These are phyloP conservation scores for Chimonanthus salicifolius DNA, from an alignment of 164 flowering plant genomes.

Conservation along the genomic window DNA sequence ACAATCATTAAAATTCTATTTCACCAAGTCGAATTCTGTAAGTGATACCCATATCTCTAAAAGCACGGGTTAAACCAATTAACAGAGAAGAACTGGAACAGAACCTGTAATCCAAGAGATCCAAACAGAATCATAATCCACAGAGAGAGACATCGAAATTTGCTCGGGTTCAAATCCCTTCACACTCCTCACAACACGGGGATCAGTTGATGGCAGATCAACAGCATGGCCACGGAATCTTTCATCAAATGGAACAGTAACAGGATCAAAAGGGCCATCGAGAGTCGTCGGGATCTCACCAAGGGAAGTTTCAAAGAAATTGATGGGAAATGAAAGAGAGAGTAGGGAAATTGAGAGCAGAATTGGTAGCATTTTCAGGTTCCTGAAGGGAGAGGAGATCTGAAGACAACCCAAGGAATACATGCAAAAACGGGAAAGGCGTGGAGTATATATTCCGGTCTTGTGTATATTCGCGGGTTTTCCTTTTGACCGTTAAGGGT, in stretches of 20 bases:
- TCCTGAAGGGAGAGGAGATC: not conserved
- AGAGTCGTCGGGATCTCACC: slow-evolving; percentile 54
- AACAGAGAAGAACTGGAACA: not conserved
- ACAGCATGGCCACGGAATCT: slow-evolving; percentile 54
- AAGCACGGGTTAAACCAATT: not conserved
- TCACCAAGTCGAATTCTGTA: not conserved
- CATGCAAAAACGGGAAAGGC: not conserved
- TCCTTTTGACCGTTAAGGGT: not conserved
- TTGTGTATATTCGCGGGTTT: not conserved
- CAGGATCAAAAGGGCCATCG: slow-evolving; percentile 69
- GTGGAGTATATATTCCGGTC: not conserved
- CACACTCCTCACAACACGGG: slow-evolving; percentile 43
- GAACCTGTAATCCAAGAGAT: slow-evolving; percentile 94
- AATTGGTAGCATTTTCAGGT: not conserved
- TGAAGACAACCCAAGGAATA: not conserved
- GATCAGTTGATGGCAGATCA: slow-evolving; percentile 70
- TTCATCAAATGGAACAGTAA: slow-evolving; percentile 56
- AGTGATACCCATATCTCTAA: too few relatives aligned
- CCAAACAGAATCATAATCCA: slow-evolving; percentile 65
- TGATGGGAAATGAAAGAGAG: not conserved
- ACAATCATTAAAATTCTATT: not conserved
- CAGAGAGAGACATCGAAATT: slow-evolving; percentile 70
- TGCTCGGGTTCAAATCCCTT: slow-evolving; percentile 70
- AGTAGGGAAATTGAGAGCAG: not conserved
- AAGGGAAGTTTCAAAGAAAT: not conserved